phyloP scores from a whole-genome alignment of 2,329 filamentous ascomycete genomes.

The Aaosphaeria pasadenensis region DNA sequence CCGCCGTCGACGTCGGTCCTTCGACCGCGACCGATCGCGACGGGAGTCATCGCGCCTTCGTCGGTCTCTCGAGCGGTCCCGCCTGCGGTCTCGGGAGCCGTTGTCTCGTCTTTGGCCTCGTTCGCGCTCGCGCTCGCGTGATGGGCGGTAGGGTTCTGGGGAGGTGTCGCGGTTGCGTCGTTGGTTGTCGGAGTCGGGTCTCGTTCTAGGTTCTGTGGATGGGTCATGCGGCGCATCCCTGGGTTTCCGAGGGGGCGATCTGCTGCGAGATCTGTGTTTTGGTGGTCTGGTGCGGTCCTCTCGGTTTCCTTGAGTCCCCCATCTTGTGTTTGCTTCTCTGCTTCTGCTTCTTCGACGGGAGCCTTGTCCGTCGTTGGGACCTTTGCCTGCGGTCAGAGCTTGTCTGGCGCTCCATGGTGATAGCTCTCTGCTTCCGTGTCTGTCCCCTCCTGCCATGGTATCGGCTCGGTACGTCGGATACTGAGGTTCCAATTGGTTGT shows the following conservation, averaged over 20 bases:
- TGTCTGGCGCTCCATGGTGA: constrained; percentile 31
- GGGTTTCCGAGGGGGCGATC: background rate
- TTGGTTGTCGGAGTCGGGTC: background rate
- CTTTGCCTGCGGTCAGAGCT: constrained; percentile 16
- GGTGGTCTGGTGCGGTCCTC: constrained; percentile 8
- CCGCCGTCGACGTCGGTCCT: constrained; percentile 5
- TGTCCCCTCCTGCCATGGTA: background rate
- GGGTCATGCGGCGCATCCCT: background rate
- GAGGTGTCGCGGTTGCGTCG: constrained; percentile 1
- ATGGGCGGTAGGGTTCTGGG: background rate
- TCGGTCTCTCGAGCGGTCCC: constrained; percentile 5
- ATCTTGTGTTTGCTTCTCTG: constrained; percentile 11
- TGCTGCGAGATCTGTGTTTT: background rate
- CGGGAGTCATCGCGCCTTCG: constrained; percentile 11
- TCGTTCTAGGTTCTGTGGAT: constrained; percentile 21
- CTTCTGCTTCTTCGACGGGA: constrained; percentile 6
- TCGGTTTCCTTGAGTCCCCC: constrained; percentile 8
- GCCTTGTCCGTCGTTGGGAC: background rate
- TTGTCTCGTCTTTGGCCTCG: constrained; percentile 2
- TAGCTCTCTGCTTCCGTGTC: constrained; percentile 17
- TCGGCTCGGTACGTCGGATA: too few relatives aligned
- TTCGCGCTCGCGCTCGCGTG: constrained; percentile 12
- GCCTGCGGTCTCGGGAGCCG: constrained; percentile 6
- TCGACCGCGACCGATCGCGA: constrained; percentile 13
- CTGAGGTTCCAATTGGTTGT: too few relatives aligned